Conservation (phyloP, 2,329 filamentous ascomycete species). For the Aphanocladium album region DNA sequence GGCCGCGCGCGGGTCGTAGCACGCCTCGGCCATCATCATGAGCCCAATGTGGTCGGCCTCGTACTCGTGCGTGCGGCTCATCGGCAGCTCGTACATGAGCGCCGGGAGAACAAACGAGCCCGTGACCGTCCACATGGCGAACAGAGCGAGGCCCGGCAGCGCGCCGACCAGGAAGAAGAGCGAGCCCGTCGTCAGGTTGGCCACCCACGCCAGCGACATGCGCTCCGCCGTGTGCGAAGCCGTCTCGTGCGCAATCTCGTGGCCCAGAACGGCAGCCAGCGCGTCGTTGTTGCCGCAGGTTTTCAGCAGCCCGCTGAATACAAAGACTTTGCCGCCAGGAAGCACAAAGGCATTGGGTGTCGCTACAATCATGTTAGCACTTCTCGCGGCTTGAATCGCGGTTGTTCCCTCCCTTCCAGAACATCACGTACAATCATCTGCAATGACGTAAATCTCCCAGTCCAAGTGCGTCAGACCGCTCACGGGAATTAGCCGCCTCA, state of each 20-base stretch:
- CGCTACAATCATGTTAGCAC: constrained; percentile 22
- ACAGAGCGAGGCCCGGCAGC: constrained; percentile 35
- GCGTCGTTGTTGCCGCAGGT: constrained; percentile 62
- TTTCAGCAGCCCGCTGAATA: constrained; percentile 67
- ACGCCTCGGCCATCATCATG: constrained; percentile 78
- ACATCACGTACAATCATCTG: constrained; percentile 46
- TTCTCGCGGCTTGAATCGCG: too few species aligned
- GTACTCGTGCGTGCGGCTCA: constrained; percentile 65
- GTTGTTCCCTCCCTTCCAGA: background rate
- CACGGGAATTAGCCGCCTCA: constrained; percentile 62
- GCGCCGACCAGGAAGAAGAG: constrained; percentile 44
- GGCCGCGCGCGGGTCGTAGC: constrained; percentile 66
- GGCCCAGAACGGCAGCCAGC: constrained; percentile 69
- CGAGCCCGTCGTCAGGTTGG: constrained; percentile 46
- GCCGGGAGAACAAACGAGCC: constrained; percentile 48
- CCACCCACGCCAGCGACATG: constrained; percentile 48
- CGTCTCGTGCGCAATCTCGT: constrained; percentile 75
- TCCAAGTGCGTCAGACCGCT: constrained; percentile 53
- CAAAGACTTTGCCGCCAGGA: constrained; percentile 75
- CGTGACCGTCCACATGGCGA: constrained; percentile 37
- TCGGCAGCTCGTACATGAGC: constrained; percentile 61
- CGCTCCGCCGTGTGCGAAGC: constrained; percentile 64
- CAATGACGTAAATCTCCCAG: constrained; percentile 73
- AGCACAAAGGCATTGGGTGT: constrained; percentile 72
- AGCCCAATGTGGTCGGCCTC: constrained; percentile 79